Conservation (phyloP, 805 yeast genomes). For the Saccharomyces cerevisiae region DNA sequence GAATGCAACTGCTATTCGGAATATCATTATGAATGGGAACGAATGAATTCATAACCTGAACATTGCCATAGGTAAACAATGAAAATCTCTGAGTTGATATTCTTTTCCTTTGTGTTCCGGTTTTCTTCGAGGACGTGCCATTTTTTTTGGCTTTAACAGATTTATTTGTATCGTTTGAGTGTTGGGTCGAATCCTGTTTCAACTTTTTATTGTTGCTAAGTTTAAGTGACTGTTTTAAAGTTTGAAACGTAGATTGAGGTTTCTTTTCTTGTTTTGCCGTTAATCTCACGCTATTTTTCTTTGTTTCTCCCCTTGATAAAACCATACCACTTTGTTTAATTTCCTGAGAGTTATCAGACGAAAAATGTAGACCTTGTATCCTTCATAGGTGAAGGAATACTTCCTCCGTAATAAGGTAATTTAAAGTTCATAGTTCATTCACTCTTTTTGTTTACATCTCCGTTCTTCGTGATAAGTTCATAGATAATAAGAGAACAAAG, state of each 20-base stretch:
- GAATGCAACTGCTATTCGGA: neutral
- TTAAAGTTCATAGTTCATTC: neutral
- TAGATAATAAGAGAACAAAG: neutral
- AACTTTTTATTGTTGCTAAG: neutral
- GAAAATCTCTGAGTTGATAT: constrained; percentile 27
- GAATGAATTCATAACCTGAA: constrained; percentile 16
- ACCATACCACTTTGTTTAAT: neutral
- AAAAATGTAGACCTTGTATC: neutral
- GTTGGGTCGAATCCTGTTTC: neutral
- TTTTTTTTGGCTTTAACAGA: constrained; percentile 1
- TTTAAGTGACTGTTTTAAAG: neutral
- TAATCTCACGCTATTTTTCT: neutral
- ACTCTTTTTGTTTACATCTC: neutral
- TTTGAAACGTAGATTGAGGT: neutral
- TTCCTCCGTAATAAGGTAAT: neutral
- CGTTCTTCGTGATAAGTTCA: neutral
- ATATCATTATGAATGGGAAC: neutral
- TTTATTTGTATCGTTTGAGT: neutral
- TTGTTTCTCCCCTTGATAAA: neutral
- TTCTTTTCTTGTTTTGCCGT: neutral
- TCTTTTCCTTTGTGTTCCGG: constrained; percentile 10
- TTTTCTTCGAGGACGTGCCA: neutral
- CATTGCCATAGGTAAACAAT: constrained; percentile 21
- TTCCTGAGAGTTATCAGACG: neutral
- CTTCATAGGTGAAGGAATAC: neutral